Conservation (phyloP, 176 grass and related monocot species). For the Saccharum officinarum region DNA sequence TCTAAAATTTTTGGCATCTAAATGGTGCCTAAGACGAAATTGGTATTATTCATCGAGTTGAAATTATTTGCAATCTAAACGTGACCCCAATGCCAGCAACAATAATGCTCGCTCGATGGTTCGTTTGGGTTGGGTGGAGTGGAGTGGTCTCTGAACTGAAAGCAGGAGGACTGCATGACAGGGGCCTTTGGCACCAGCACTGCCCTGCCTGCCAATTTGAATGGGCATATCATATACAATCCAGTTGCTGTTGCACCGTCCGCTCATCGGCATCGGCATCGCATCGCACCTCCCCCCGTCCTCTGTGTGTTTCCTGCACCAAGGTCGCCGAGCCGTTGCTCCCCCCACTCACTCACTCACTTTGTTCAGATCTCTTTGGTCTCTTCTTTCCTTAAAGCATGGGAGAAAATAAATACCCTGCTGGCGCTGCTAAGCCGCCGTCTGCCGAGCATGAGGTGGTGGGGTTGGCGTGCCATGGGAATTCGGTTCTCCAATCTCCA, state of each 20-base stretch:
- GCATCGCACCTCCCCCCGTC: conserved; percentile 6
- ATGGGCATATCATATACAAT: conserved; percentile 22
- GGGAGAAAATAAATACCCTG: conserved; percentile 48
- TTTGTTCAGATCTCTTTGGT: conserved; percentile 59
- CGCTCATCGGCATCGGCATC: neutral
- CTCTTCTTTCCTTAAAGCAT: conserved; percentile 68
- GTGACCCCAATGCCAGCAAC: conserved; percentile 1
- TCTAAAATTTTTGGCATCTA: too few species aligned
- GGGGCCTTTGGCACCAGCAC: conserved; percentile 37
- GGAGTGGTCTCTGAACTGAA: conserved; percentile 32
- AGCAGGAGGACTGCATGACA: conserved; percentile 30
- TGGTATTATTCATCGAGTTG: too few species aligned
- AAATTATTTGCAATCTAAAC: too few species aligned
- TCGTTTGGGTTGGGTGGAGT: conserved; percentile 37
- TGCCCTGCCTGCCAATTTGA: conserved; percentile 36
- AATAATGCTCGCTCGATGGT: conserved; percentile 33
- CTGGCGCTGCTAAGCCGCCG: neutral
- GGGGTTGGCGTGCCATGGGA: conserved; percentile 52
- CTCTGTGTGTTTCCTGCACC: neutral
- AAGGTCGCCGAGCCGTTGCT: conserved; percentile 29
- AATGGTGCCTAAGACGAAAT: too few species aligned
- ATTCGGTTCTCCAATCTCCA: conserved; percentile 26
- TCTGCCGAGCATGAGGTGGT: conserved; percentile 23
- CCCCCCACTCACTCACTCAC: neutral
- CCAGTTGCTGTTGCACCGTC: conserved; percentile 40